phyloP scores from a whole-genome alignment of 176 grass and related monocot species.

The Pharus latifolius region DNA sequence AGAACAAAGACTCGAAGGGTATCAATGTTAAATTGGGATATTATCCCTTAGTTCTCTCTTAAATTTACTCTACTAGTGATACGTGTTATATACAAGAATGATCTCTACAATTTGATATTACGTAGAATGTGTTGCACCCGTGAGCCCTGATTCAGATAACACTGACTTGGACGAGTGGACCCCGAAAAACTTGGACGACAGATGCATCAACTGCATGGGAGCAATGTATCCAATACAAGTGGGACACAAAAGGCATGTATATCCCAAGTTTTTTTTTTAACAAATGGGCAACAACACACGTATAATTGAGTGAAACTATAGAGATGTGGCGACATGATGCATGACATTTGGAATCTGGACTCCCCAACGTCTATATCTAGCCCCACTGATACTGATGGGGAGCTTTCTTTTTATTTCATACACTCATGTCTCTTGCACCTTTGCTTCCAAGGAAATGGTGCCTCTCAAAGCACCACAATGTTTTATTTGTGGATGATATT shows the following conservation, averaged over 20 bases:
- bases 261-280: no score
- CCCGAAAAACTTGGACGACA: not conserved
- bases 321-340: conserved; percentile 1
- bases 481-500: not conserved
- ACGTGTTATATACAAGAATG: no score
- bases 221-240: not conserved
- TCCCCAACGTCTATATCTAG: not conserved
- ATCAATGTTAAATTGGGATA: no score
- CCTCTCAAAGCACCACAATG: not conserved
- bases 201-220: not conserved
- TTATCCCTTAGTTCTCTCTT: no score
- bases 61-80: no score
- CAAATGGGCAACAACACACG: no score
- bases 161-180: no score
- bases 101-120: no score
- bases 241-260: no score
- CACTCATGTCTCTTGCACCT: not conserved
- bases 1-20: no score
- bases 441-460: not conserved
- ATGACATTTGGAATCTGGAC: conserved; percentile 3
- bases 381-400: not conserved
- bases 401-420: conserved; percentile 10
- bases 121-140: no score
- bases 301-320: conserved; percentile 1
- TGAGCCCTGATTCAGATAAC: no score